Base-by-base conservation (phyloP, 192 early-diverging fungal species). In the Podila epicladia region DNA sequence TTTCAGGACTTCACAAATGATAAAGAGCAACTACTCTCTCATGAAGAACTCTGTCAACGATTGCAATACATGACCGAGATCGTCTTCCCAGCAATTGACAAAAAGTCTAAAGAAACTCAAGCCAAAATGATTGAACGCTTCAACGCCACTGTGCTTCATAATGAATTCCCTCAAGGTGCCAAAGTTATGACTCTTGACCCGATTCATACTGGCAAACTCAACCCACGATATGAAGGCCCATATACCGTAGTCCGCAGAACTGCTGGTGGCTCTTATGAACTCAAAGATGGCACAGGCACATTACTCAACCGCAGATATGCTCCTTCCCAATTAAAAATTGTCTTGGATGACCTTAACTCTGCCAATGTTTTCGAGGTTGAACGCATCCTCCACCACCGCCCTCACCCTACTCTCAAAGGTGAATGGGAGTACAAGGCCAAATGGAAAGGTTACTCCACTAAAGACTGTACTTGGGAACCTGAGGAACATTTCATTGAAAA, bases 121-220 rank as follows among this genome's bases (percentile, higher is more conserved):
- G 32, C 32, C 32, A 32, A 32, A 32, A 32, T 32, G 59, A 37
- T 70, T n/a, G 19, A 62, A 37, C 26, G 48, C 9, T 62, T 62
- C 15, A 70, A 70, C 19, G 60, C 41, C 13, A 35, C 28, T n/a
- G 31, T 33, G 15, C 8, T 62, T 12, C 28, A 62, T 31, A 62
- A 50, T 17, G 41, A 55, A 4, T 71, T 71, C 31, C 33, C 66
- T 19, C 51, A 57, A 20, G 70, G 70, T 29, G 49, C 70, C 1
- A 64, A 64, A 41, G 62, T 71, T n/a, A 71, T 71, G 70, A 37
- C 62, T 19, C 31, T 71, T 8, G 70, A 71, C 29, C 70, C 49
- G 7, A 63, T 64, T 11, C 24, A 4, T 0, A n/a, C 49, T 7
- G 49, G 33, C 33, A 64, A 63, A 26, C 58, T 71, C 19, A 15